These are phyloP conservation scores for Purpureocillium lavendulum DNA, from an alignment of 2,329 filamentous ascomycete species.

Conservation along the genomic window DNA sequence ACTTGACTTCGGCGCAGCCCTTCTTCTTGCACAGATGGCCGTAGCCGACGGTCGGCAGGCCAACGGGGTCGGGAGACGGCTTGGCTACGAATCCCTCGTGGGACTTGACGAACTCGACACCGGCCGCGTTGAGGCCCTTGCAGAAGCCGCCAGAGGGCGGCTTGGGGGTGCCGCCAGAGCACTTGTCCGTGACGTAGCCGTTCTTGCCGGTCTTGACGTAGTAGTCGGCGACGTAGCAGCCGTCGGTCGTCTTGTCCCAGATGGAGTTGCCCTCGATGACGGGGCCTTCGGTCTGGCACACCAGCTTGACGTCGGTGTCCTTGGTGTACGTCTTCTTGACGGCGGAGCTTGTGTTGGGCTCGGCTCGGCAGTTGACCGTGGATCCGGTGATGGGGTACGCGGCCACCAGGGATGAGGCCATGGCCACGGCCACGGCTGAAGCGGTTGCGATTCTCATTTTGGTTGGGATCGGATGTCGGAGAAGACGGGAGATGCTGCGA, in stretches of 20 bases:
- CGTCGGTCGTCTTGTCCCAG: constrained; percentile 9
- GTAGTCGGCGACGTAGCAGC: constrained; percentile 9
- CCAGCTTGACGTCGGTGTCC: constrained; percentile 7
- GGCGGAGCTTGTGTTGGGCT: constrained; percentile 4
- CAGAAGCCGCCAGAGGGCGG: not conserved
- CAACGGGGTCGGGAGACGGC: not conserved
- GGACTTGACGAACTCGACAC: not conserved
- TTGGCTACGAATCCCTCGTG: not conserved
- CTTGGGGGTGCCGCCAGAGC: not conserved
- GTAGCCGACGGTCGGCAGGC: not conserved
- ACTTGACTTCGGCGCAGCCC: too few relatives aligned
- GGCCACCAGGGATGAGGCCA: not conserved
- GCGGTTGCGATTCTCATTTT: too few relatives aligned
- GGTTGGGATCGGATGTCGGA: too few relatives aligned
- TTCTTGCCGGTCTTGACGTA: constrained; percentile 10
- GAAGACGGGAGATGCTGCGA: too few relatives aligned
- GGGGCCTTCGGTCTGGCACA: constrained; percentile 8
- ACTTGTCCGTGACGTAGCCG: constrained; percentile 5
- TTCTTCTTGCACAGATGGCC: not conserved
- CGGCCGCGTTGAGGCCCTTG: not conserved
- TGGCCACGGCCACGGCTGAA: too few relatives aligned
- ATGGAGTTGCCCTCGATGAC: constrained; percentile 7
- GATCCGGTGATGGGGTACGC: constrained; percentile 7
- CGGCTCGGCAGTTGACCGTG: constrained; percentile 7
- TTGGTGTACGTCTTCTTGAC: constrained; percentile 7